Percentiles rank a stretch among this genome's conserved stretches.
Evolutionary conservation across 495 filamentous ascomycete genomes (phyloP).

Genomic region (Glarea lozoyensis): DNA sequence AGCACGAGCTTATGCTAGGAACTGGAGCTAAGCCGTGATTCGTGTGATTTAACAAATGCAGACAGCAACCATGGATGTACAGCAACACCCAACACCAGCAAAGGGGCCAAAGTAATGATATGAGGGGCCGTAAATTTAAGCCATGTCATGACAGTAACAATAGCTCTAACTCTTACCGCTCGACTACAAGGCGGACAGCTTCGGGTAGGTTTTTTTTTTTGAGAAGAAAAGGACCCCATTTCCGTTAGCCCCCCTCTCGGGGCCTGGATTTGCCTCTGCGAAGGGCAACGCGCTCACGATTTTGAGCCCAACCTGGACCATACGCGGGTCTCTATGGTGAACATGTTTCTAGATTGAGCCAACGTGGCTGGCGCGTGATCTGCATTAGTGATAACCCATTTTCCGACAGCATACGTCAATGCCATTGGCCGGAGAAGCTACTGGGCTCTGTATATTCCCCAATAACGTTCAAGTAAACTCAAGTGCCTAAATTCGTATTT

Average conservation of each 20-base stretch:
- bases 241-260: conserved; percentile 1
- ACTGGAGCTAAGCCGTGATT: conserved; percentile 18
- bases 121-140: no score
- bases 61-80: no score
- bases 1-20: conserved; percentile 15
- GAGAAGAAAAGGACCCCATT: conserved; percentile 4
- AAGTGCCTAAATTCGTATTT: conserved; percentile 21
- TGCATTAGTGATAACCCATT: conserved; percentile 17
- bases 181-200: neutral
- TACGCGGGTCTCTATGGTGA: no score
- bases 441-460: neutral
- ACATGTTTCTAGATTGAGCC: conserved; percentile 11
- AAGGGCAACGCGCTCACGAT: conserved; percentile 5
- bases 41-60: conserved; percentile 9
- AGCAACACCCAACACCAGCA: conserved; percentile 7
- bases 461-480: neutral
- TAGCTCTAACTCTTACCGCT: conserved; percentile 16
- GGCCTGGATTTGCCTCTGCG: neutral
- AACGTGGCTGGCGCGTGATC: conserved; percentile 22
- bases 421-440: conserved; percentile 12
- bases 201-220: neutral
- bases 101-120: conserved; percentile 11
- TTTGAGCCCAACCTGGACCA: no score
- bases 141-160: no score
- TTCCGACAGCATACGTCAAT: neutral